phyloP scores from a whole-genome alignment of 129 eudicot genomes.

The Apium graveolens region DNA sequence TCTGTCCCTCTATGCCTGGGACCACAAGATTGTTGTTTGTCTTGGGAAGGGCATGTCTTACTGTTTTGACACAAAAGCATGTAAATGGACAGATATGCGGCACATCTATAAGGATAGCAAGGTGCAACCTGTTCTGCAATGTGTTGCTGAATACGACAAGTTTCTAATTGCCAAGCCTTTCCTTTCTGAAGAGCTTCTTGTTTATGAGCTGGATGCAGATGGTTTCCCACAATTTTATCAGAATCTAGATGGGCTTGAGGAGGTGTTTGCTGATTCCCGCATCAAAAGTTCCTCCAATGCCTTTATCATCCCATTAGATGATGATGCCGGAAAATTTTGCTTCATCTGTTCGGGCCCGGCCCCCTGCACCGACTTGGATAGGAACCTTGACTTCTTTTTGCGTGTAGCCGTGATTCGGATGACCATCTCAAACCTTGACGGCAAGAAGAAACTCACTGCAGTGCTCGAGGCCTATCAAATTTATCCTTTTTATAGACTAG shows the following conservation, averaged over 20 bases:
- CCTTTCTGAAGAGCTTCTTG: not conserved
- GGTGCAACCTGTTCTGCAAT: not conserved
- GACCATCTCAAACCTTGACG: not conserved
- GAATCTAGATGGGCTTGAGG: not conserved
- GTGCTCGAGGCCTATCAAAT: not conserved
- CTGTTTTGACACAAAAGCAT: not conserved
- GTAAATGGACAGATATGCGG: not conserved
- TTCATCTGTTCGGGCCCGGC: not conserved
- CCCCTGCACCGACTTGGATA: not conserved
- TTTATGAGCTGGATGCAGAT: not conserved
- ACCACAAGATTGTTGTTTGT: not conserved
- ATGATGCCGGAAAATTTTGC: not conserved
- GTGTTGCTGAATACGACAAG: not conserved
- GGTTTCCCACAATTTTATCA: not conserved
- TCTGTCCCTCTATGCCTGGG: not conserved
- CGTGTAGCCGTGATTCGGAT: not conserved
- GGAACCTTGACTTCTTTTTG: not conserved
- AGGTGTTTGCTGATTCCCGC: not conserved
- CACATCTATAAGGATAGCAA: not conserved
- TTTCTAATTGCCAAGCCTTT: not conserved
- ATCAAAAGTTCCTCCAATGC: not conserved
- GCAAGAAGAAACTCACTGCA: not conserved
- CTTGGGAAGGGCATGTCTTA: not conserved
- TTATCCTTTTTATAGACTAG: not conserved
- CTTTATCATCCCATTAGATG: not conserved